Evolutionary conservation across 1,139 yeast genomes (phyloP), one percentile per base, ranked within the genome.

Genomic region (Lodderomyces orthopsilosis): DNA sequence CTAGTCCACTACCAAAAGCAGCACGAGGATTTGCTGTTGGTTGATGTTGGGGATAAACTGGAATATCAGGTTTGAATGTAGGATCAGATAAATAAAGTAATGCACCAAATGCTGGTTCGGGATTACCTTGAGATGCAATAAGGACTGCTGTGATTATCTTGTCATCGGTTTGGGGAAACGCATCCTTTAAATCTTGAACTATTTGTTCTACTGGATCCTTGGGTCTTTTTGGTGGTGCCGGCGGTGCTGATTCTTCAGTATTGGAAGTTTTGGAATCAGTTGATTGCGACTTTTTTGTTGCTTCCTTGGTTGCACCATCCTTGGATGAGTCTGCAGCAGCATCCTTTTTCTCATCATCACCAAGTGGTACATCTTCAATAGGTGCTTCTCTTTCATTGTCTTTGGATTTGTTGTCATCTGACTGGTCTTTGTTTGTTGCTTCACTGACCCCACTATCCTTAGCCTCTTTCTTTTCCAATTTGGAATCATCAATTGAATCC

Each of bases 81-180:
- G 95, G 95, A 65, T 91, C 97, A 12, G 89, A 82, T 48, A 87
- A 68, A 52, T 79, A 88, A 50, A 93, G 70, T 56, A 91, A 68
- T 0, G 96, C 97, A 62, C 85, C 85, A 69, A 91, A 91, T 0
- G 97, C 95, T 0, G 88, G 83, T 54, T 89, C 96, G 27, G 88
- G 64, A 38, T 78, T 73, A 21, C 95, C 96, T 41, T 76, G 80
- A 14, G 95, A 81, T 2, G 98, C 98, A 57, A 93, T 86, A 46
- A 90, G 70, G 1, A 88, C 85, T 21, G 95, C 91, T 40, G 83
- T 79, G 50, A 89, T 73, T 50, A 82, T 76, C 50, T 81, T 79
- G 32, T 79, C 85, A 42, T 88, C 95, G 23, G 79, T 66, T 18
- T 70, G 66, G 1, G 98, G 97, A 62, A 90, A 90, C 1, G 97